Evolutionary conservation across 148 eudicot species (phyloP).

Genomic region (Nyssa sinensis): DNA sequence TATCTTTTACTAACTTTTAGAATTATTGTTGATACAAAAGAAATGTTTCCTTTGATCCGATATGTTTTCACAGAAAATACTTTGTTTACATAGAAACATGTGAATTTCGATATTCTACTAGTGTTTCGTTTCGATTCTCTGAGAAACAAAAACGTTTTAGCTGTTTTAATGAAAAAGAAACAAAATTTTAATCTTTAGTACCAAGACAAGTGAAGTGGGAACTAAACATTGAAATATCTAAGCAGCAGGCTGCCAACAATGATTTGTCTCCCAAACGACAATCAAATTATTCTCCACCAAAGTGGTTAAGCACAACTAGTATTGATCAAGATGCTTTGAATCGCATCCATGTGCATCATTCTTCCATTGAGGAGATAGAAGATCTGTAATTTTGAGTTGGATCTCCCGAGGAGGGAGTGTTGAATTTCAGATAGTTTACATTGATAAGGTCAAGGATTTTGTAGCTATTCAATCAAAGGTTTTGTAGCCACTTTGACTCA

Average conservation of each 20-base stretch:
- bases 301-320: slow-evolving; percentile 41
- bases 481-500: too few relatives aligned
- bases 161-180: too few relatives aligned
- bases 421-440: not conserved
- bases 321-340: slow-evolving; percentile 52
- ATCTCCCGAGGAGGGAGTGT: not conserved
- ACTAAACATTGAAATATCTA: slow-evolving; percentile 13
- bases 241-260: slow-evolving; percentile 14
- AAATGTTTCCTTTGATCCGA: too few relatives aligned
- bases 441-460: not conserved
- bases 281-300: slow-evolving; percentile 37
- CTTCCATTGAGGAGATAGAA: slow-evolving; percentile 67
- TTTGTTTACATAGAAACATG: too few relatives aligned
- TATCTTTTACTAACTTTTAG: too few relatives aligned
- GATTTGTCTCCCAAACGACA: slow-evolving; percentile 14
- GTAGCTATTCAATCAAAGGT: not conserved
- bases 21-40: too few relatives aligned
- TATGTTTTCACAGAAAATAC: too few relatives aligned
- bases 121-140: too few relatives aligned
- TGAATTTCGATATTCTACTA: too few relatives aligned
- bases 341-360: slow-evolving; percentile 49
- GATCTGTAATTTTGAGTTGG: slow-evolving; percentile 34
- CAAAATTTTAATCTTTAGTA: too few relatives aligned
- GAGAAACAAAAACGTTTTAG: too few relatives aligned
- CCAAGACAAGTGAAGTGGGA: too few relatives aligned